Evolutionary conservation across 1,284 basidiomycete species (phyloP).

Genomic region (Serendipita sp.): DNA sequence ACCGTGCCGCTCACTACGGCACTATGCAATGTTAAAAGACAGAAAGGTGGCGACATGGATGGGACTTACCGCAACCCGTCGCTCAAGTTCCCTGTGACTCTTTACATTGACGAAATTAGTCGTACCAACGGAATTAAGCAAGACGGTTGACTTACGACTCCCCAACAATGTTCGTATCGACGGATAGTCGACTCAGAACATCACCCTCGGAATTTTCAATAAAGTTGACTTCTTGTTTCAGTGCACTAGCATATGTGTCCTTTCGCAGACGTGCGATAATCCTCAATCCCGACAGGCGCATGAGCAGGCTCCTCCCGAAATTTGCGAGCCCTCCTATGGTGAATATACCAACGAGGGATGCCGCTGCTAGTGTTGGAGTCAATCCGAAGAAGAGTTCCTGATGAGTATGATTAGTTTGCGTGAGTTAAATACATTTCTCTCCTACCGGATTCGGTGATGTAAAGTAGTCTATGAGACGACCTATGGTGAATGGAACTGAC

Average conservation of each 20-base stretch:
- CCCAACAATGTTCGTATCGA: constrained; percentile 88
- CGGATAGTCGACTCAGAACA: constrained; percentile 80
- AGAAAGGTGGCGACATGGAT: neutral
- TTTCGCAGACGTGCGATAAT: constrained; percentile 85
- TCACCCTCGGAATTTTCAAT: constrained; percentile 91
- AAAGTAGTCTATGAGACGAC: constrained; percentile 86
- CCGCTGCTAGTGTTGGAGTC: constrained; percentile 69
- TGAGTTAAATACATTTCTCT: constrained; percentile 4
- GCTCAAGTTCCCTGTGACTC: constrained; percentile 81
- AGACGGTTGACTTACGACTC: constrained; percentile 48
- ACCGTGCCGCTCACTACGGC: constrained; percentile 80
- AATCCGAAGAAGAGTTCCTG: constrained; percentile 68
- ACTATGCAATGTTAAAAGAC: constrained; percentile 15
- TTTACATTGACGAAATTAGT: constrained; percentile 19
- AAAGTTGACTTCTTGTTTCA: constrained; percentile 84
- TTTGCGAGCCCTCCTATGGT: constrained; percentile 80
- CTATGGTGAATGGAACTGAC: constrained; percentile 81
- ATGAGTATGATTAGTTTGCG: constrained; percentile 10
- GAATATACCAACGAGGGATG: constrained; percentile 63
- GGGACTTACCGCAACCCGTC: constrained; percentile 57
- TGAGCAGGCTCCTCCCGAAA: constrained; percentile 74
- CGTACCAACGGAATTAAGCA: neutral
- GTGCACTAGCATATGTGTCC: constrained; percentile 64
- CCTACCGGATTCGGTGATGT: constrained; percentile 54
- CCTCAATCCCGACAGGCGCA: constrained; percentile 81